A percentile compares a stretch with the other conserved stretches of the same genome.
These are phyloP conservation scores for Microsporum canis DNA, from an alignment of 2,329 filamentous ascomycete species.

Conservation along the genomic window DNA sequence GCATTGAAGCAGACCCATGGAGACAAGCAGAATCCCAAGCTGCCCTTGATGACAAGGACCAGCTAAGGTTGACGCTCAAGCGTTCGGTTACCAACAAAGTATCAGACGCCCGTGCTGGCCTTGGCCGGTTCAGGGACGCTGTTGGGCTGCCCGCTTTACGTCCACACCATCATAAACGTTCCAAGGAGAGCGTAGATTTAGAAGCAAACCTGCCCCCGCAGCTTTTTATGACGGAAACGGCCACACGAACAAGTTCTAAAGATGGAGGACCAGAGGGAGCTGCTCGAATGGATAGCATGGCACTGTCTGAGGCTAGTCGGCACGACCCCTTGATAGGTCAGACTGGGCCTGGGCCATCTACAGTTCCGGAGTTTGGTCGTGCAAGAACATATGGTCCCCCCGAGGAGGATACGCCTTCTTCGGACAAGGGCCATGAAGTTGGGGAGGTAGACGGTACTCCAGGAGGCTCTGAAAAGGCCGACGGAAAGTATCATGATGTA, in stretches of 20 bases:
- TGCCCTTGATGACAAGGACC: conserved; percentile 30
- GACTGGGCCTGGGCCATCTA: not conserved
- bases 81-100: conserved; percentile 70
- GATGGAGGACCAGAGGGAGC: not conserved
- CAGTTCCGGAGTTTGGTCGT: not conserved
- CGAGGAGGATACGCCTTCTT: not conserved
- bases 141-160: conserved; percentile 46
- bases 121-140: conserved; percentile 76
- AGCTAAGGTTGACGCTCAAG: conserved; percentile 54
- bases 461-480: not conserved
- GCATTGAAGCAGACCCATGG: conserved; percentile 23
- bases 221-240: not conserved
- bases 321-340: not conserved
- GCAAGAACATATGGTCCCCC: not conserved
- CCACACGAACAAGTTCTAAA: not conserved
- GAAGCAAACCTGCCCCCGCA: conserved; percentile 9
- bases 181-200: conserved; percentile 26
- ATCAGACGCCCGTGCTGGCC: conserved; percentile 67
- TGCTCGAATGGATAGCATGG: not conserved
- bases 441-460: not conserved
- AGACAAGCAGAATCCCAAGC: conserved; percentile 22
- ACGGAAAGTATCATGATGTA: not conserved
- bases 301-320: not conserved
- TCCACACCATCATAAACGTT: conserved; percentile 30
- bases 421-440: not conserved